phyloP scores from a whole-genome alignment of 2,329 filamentous ascomycete genomes.

The Aspergillus aculeatus region DNA sequence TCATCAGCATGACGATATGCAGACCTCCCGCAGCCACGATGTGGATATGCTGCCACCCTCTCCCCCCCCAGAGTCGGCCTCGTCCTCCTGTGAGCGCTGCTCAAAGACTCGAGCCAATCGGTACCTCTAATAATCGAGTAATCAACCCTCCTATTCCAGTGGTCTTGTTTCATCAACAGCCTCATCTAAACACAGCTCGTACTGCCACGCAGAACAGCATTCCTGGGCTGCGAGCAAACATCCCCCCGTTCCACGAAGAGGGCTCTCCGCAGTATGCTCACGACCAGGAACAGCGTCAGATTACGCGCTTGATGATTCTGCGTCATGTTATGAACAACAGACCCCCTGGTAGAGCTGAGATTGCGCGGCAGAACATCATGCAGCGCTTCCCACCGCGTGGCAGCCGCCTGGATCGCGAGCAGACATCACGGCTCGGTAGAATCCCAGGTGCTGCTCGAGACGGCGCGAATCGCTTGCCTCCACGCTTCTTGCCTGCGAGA shows the following conservation, averaged over 20 bases:
- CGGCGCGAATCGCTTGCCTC: too few relatives aligned
- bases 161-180: neutral
- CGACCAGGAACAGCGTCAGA: neutral
- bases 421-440: neutral
- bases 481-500: too few relatives aligned
- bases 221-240: neutral
- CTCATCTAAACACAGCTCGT: neutral
- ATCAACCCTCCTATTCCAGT: neutral
- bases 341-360: neutral
- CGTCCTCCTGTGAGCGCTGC: neutral
- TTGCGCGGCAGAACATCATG: neutral
- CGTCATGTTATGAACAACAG: neutral
- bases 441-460: too few relatives aligned
- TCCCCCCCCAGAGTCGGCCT: neutral
- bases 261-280: neutral
- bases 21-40: neutral
- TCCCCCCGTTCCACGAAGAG: neutral
- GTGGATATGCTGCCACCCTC: neutral
- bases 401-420: neutral
- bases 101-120: neutral
- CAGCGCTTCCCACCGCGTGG: neutral
- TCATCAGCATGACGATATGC: neutral
- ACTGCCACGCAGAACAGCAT: neutral
- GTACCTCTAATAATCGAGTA: neutral
- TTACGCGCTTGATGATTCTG: neutral